Percentiles rank a stretch among this genome's conserved stretches.
phyloP scores from a whole-genome alignment of 257 asterid species.

The Solanum neorickii region DNA sequence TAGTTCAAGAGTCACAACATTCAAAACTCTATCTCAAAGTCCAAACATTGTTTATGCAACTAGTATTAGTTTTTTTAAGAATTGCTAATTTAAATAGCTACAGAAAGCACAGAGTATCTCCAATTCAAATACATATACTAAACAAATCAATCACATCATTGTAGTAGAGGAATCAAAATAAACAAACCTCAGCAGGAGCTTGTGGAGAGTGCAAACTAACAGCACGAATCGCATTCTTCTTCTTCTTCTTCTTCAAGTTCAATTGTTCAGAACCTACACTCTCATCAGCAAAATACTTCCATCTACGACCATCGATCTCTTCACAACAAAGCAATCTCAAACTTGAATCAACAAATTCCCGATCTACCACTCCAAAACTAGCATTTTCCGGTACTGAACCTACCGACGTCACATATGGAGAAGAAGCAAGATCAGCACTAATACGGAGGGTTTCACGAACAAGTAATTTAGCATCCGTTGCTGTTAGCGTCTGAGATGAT shows the following conservation, averaged over 20 bases:
- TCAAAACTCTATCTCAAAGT: not conserved
- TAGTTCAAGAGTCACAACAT: not conserved
- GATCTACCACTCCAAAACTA: conserved; percentile 49
- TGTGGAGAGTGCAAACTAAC: conserved; percentile 71
- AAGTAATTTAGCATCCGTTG: conserved; percentile 45
- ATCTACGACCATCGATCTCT: conserved; percentile 83
- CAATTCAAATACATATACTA: not conserved
- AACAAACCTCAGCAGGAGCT: conserved; percentile 62
- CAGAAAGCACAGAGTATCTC: not conserved
- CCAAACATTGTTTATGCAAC: not conserved
- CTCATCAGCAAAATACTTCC: conserved; percentile 66
- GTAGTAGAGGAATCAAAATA: not conserved
- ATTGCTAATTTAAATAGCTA: not conserved
- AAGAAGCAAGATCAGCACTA: conserved; percentile 93
- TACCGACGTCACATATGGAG: conserved; percentile 23
- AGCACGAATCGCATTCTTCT: conserved; percentile 59
- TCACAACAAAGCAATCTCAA: conserved; percentile 79
- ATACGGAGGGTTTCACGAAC: conserved; percentile 93
- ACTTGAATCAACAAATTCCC: conserved; percentile 57
- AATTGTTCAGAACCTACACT: conserved; percentile 25
- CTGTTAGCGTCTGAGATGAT: conserved; percentile 51
- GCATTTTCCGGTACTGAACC: conserved; percentile 17
- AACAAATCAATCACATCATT: not conserved
- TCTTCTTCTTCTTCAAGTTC: conserved; percentile 20
- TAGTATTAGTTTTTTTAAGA: not conserved